A percentile compares a stretch with the other conserved stretches of the same genome.
These are phyloP conservation scores for Microcyclospora tardicrescens DNA, from an alignment of 2,329 filamentous ascomycete species.

Conservation along the genomic window DNA sequence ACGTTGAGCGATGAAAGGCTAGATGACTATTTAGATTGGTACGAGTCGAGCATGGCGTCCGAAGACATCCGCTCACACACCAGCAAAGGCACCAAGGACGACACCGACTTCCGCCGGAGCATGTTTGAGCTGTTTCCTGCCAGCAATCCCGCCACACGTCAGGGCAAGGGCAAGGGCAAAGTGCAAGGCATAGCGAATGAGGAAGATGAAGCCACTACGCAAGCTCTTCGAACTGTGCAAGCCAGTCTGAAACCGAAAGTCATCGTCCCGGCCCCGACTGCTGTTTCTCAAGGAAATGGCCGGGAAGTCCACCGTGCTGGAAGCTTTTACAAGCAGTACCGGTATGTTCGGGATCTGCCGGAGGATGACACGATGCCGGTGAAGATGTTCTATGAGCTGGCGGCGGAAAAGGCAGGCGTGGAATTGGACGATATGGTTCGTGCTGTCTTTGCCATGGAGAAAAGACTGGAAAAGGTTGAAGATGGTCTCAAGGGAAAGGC, in stretches of 20 bases:
- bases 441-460: constrained; percentile 39
- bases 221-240: neutral
- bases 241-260: neutral
- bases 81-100: constrained; percentile 26
- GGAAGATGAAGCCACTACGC: neutral
- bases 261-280: neutral
- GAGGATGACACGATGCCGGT: constrained; percentile 16
- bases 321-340: constrained; percentile 37
- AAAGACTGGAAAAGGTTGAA: constrained; percentile 28
- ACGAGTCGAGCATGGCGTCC: constrained; percentile 51
- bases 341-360: constrained; percentile 32
- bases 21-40: constrained; percentile 71
- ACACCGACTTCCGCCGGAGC: constrained; percentile 28
- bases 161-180: too few relatives aligned
- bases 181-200: neutral
- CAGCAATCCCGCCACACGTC: too few relatives aligned
- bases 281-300: neutral
- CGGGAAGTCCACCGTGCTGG: constrained; percentile 32
- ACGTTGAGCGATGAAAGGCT: constrained; percentile 48
- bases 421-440: constrained; percentile 37
- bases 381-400: constrained; percentile 38
- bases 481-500: constrained; percentile 6
- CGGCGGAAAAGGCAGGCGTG: constrained; percentile 37
- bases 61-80: constrained; percentile 26
- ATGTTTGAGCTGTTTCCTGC: constrained; percentile 32